Percentiles rank a stretch among this genome's conserved stretches.
Evolutionary conservation across 257 asterid species (phyloP).

Genomic region (Solanum etuberosum): DNA sequence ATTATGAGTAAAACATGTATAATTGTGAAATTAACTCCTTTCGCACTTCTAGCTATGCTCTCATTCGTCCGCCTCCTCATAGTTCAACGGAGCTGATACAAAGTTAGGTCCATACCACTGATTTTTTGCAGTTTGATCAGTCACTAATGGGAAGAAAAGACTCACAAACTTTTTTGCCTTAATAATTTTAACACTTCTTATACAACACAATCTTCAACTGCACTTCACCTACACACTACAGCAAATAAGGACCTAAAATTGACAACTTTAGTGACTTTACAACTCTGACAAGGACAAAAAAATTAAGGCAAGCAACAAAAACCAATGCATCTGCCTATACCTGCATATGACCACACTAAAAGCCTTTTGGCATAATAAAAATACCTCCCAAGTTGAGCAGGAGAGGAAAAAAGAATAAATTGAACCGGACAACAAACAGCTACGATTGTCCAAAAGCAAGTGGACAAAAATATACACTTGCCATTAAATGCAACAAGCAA

Average conservation of each 20-base stretch:
- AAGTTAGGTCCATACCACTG: neutral
- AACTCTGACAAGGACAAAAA: constrained; percentile 4
- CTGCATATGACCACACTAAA: constrained; percentile 26
- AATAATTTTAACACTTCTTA: neutral
- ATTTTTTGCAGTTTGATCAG: neutral
- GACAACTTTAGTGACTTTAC: neutral
- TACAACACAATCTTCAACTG: constrained; percentile 4
- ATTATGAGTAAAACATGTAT: too few species aligned
- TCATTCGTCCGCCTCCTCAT: neutral
- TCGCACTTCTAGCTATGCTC: neutral
- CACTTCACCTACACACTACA: constrained; percentile 8
- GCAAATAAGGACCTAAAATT: neutral
- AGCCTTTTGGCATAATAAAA: constrained; percentile 15
- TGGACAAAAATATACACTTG: constrained; percentile 25
- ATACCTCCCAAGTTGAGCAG: constrained; percentile 32
- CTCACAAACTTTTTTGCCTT: neutral
- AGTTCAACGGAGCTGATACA: neutral
- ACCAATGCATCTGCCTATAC: constrained; percentile 24
- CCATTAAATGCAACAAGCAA: constrained; percentile 13
- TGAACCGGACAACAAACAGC: constrained; percentile 36
- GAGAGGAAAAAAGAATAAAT: constrained; percentile 33
- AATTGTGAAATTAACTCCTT: too few species aligned
- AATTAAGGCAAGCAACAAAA: constrained; percentile 12
- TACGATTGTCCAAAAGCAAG: constrained; percentile 24
- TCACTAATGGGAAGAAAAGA: neutral